These are phyloP conservation scores for Sclerotinia sclerotiorum DNA, from an alignment of 2,329 filamentous ascomycete species.

Conservation along the genomic window DNA sequence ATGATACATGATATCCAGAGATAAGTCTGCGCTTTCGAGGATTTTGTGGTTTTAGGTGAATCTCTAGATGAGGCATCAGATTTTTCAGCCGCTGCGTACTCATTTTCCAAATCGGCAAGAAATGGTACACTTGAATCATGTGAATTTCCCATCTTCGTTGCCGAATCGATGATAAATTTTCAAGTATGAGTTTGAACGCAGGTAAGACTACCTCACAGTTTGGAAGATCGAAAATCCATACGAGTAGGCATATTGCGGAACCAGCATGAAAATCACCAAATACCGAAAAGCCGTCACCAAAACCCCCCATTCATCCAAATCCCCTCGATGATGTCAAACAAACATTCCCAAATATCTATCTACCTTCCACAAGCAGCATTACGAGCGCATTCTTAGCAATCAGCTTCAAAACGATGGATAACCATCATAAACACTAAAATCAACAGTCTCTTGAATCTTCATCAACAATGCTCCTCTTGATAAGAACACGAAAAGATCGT, in stretches of 20 bases:
- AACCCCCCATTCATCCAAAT: not conserved
- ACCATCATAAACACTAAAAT: not conserved
- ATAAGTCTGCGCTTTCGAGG: not conserved
- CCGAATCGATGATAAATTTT: not conserved
- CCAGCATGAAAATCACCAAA: not conserved
- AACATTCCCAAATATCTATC: not conserved
- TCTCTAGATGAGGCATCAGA: not conserved
- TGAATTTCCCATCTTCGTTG: not conserved
- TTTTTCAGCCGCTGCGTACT: not conserved
- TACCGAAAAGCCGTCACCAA: not conserved
- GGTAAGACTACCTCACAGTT: not conserved
- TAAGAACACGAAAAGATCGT: conserved; percentile 4
- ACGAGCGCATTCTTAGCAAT: not conserved
- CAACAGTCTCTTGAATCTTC: not conserved
- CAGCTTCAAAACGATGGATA: too few species aligned
- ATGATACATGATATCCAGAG: conserved; percentile 11
- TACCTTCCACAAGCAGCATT: not conserved
- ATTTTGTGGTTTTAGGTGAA: not conserved
- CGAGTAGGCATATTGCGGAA: not conserved
- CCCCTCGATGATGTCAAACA: not conserved
- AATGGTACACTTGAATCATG: conserved; percentile 19
- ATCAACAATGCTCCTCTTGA: not conserved
- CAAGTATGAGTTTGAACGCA: not conserved
- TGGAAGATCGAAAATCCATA: not conserved
- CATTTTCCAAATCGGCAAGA: not conserved